These are phyloP conservation scores for Limonomyces culmigenus DNA, from an alignment of 1,284 basidiomycete species.

Conservation along the genomic window DNA sequence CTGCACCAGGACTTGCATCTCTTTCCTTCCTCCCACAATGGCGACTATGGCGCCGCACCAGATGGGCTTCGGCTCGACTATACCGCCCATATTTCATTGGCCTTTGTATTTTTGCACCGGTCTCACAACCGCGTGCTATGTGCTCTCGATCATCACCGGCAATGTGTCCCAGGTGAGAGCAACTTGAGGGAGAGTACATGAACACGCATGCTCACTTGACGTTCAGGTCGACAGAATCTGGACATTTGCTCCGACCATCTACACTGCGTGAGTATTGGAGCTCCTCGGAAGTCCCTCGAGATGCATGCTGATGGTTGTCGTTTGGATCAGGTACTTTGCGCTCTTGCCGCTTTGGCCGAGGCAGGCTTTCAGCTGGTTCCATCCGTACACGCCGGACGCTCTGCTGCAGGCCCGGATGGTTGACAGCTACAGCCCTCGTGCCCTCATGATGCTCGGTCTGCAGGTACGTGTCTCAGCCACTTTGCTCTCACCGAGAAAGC, in stretches of 20 bases:
- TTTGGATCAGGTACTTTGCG: too few relatives aligned
- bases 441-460: constrained; percentile 52
- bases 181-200: too few relatives aligned
- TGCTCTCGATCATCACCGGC: constrained; percentile 47
- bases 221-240: constrained; percentile 30
- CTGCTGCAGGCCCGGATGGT: constrained; percentile 24
- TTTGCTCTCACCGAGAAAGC: not conserved
- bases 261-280: too few relatives aligned
- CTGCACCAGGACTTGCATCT: too few relatives aligned
- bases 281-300: too few relatives aligned
- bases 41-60: too few relatives aligned
- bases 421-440: constrained; percentile 42
- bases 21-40: too few relatives aligned
- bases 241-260: constrained; percentile 63
- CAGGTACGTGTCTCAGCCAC: constrained; percentile 22
- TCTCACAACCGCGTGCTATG: constrained; percentile 28
- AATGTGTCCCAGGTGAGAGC: constrained; percentile 73
- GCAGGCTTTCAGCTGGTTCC: constrained; percentile 22
- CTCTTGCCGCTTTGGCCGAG: constrained; percentile 49
- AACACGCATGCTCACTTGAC: too few relatives aligned
- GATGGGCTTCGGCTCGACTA: too few relatives aligned
- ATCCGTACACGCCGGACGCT: constrained; percentile 36
- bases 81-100: not conserved
- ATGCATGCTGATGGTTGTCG: too few relatives aligned
- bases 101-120: constrained; percentile 32